These are phyloP conservation scores for Arthroderma uncinatum DNA, from an alignment of 2,329 filamentous ascomycete genomes.

Conservation along the genomic window DNA sequence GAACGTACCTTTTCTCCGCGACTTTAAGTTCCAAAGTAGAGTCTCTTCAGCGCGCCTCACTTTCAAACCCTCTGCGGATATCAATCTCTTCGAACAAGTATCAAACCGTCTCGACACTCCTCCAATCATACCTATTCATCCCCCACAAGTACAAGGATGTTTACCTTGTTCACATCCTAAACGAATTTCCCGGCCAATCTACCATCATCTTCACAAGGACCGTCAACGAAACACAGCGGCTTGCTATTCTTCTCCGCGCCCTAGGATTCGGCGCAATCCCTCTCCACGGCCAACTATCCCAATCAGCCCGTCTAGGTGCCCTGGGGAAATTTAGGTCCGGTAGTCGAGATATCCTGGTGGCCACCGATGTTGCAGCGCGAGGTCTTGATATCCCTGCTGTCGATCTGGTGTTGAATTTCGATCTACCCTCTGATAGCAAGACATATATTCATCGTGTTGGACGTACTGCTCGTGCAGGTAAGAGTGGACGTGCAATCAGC, in stretches of 20 bases:
- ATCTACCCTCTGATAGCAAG: slow-evolving; percentile 73
- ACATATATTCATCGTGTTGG: slow-evolving; percentile 86
- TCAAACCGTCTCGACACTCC: slow-evolving; percentile 78
- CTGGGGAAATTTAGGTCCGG: slow-evolving; percentile 80
- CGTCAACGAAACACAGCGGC: slow-evolving; percentile 76
- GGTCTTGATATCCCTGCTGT: slow-evolving; percentile 86
- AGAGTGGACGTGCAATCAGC: slow-evolving; percentile 67
- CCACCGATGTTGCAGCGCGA: slow-evolving; percentile 80
- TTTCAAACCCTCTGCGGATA: slow-evolving; percentile 73
- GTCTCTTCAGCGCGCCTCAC: slow-evolving; percentile 75
- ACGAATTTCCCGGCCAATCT: slow-evolving; percentile 75
- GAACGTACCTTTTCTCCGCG: slow-evolving; percentile 84
- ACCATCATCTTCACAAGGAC: slow-evolving; percentile 87
- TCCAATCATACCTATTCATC: slow-evolving; percentile 78
- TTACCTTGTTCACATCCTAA: slow-evolving; percentile 75
- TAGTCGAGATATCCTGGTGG: slow-evolving; percentile 74
- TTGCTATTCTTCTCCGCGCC: slow-evolving; percentile 69
- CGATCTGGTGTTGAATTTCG: slow-evolving; percentile 73
- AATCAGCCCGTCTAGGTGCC: slow-evolving; percentile 74
- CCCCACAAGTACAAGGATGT: slow-evolving; percentile 81
- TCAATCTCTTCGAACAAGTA: slow-evolving; percentile 74
- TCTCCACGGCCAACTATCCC: slow-evolving; percentile 81
- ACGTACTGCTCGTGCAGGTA: slow-evolving; percentile 74
- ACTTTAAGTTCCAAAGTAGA: slow-evolving; percentile 94
- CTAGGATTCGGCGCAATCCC: slow-evolving; percentile 87